Percentiles rank a stretch among this genome's conserved stretches.
Conservation (phyloP, 106 monocot genomes). For the Triglochin maritima region DNA sequence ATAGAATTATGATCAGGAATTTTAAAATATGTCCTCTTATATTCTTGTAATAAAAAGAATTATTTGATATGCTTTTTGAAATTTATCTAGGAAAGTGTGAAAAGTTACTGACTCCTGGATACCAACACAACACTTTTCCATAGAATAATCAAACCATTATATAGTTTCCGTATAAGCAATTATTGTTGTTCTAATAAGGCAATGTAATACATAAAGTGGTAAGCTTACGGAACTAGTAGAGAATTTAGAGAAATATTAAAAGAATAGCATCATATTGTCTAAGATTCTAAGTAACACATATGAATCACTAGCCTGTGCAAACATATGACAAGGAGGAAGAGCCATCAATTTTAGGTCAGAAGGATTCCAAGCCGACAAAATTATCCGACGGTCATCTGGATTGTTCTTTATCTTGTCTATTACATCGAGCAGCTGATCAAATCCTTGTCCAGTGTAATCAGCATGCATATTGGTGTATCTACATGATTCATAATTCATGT, state of each 20-base stretch:
- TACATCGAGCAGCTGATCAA: conserved; percentile 88
- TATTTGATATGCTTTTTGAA: too few species aligned
- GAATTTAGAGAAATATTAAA: too few species aligned
- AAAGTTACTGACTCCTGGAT: too few species aligned
- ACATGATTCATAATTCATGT: not conserved
- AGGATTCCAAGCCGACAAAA: conserved; percentile 97
- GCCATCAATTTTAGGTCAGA: conserved; percentile 92
- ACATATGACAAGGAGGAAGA: conserved; percentile 98
- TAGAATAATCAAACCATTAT: not conserved
- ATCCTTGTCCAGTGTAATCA: conserved; percentile 91
- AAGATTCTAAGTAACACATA: not conserved
- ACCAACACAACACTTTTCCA: not conserved
- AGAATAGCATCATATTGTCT: not conserved
- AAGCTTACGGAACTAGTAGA: too few species aligned
- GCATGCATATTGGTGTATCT: conserved; percentile 88
- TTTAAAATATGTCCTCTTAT: not conserved
- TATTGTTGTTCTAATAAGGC: too few species aligned
- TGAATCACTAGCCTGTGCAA: conserved; percentile 60
- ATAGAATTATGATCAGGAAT: not conserved
- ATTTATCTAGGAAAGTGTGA: too few species aligned
- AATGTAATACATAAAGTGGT: too few species aligned
- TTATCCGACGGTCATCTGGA: conserved; percentile 83
- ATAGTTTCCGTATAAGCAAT: too few species aligned
- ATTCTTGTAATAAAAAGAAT: too few species aligned
- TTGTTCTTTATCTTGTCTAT: conserved; percentile 91